Base-by-base conservation (phyloP, 2,329 filamentous ascomycete species). In the Cordyceps cateniannulata region DNA sequence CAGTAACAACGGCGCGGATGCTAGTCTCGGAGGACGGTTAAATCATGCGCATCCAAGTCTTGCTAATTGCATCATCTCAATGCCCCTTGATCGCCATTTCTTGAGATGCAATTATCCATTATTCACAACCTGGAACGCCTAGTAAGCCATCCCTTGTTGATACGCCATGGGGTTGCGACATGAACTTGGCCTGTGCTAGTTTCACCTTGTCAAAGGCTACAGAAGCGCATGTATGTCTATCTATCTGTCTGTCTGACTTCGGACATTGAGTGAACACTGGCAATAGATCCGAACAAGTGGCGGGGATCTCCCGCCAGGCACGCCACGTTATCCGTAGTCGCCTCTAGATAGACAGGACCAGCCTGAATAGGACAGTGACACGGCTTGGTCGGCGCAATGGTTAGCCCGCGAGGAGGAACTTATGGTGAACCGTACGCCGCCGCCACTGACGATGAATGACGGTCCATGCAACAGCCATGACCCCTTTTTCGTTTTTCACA, bases 241-340 rank as follows among this genome's bases (percentile, higher is more conserved):
- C n/a, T n/a, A n/a, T n/a, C n/a, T n/a, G n/a, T n/a, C n/a, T 48
- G 44, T 57, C 44, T 57, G 29, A 27, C 32, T 57, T 29, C 55
- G 35, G 35, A 32, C 55, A 42, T 44, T 20, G 24, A 47, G 2
- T 25, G 8, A 42, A 48, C 20, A 45, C 27, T 32, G 40, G 27
- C 53, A 56, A 45, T 22, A 56, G 40, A 54, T 24, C 53, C 53
- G 25, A 24, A 35, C 35, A 27, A 18, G 2, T 35, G 42, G 27
- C 42, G 24, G 16, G 53, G 53, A 44, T 54, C 51, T 44, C 38
- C 14, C 16, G 44, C 44, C 44, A 47, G 44, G 42, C 38, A 45
- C 38, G 40, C 38, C 40, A 29, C 24, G 38, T 22, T 32, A 10
- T 20, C 14, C 35, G 6, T 29, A 29, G 42, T 45, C 7, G 20